A percentile compares a stretch with the other conserved stretches of the same genome.
Evolutionary conservation across 768 basidiomycete genomes (phyloP).

Genomic region (Mycena filopes): DNA sequence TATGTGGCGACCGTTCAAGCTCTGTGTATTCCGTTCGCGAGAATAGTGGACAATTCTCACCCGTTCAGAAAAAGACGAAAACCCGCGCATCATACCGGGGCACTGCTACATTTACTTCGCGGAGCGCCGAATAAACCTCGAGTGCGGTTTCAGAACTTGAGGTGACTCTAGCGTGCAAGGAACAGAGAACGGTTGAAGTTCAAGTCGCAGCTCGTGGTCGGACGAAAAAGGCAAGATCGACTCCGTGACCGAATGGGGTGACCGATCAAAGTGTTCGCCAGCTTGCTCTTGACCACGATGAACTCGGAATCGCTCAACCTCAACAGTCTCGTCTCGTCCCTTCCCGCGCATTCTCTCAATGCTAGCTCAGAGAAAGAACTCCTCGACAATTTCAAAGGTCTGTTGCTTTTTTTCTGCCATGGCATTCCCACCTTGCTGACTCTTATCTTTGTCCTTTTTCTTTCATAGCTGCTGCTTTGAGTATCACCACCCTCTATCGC

Average conservation of each 20-base stretch:
- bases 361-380: slow-evolving; percentile 76
- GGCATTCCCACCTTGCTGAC: slow-evolving; percentile 12
- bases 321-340: slow-evolving; percentile 80
- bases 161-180: no score
- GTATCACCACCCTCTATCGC: slow-evolving; percentile 86
- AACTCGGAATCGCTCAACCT: slow-evolving; percentile 77
- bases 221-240: slow-evolving; percentile 17
- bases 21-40: not conserved
- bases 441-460: slow-evolving; percentile 37
- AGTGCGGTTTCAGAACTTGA: no score
- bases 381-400: slow-evolving; percentile 85
- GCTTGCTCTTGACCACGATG: slow-evolving; percentile 68
- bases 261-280: slow-evolving; percentile 38
- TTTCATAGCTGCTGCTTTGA: slow-evolving; percentile 77
- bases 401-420: slow-evolving; percentile 5
- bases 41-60: no score
- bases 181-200: not conserved
- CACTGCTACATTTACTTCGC: no score
- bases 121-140: no score
- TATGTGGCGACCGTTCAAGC: not conserved
- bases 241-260: not conserved
- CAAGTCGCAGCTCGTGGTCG: not conserved
- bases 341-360: slow-evolving; percentile 78
- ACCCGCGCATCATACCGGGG: no score
- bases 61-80: no score